phyloP scores from a whole-genome alignment of 1,139 yeast species.

The Yamadazyma diddensiae region DNA sequence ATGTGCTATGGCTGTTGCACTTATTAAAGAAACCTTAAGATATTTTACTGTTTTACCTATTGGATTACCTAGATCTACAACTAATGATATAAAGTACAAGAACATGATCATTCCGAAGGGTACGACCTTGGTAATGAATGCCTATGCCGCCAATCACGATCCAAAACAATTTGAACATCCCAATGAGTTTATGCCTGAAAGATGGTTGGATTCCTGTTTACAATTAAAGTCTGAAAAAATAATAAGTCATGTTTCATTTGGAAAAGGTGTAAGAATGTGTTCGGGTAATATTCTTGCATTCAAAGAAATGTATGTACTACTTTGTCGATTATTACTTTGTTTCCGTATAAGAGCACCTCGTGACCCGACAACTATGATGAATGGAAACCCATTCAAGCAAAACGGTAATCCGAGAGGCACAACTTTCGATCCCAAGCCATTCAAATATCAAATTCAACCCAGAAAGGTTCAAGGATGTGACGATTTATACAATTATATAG shows the following conservation, averaged over 20 bases:
- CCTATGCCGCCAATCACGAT: slow-evolving; percentile 73
- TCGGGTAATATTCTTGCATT: slow-evolving; percentile 63
- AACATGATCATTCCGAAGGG: slow-evolving; percentile 48
- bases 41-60: slow-evolving; percentile 66
- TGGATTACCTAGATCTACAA: slow-evolving; percentile 60
- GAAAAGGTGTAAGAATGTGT: slow-evolving; percentile 70
- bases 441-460: slow-evolving; percentile 32
- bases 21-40: slow-evolving; percentile 62
- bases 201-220: slow-evolving; percentile 46
- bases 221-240: slow-evolving; percentile 19
- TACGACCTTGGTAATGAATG: slow-evolving; percentile 61
- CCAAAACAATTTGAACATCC: slow-evolving; percentile 46
- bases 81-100: slow-evolving; percentile 42
- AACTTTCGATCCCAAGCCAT: slow-evolving; percentile 56
- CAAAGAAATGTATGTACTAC: slow-evolving; percentile 53
- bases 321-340: slow-evolving; percentile 29
- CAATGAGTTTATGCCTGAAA: slow-evolving; percentile 49
- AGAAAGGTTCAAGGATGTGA: slow-evolving; percentile 21
- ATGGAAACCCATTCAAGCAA: slow-evolving; percentile 45
- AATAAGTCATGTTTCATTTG: slow-evolving; percentile 57
- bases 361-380: slow-evolving; percentile 30
- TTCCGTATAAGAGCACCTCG: slow-evolving; percentile 43
- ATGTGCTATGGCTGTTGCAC: slow-evolving; percentile 52
- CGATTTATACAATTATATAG: slow-evolving; percentile 18
- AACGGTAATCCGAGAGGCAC: slow-evolving; percentile 53